phyloP scores from a whole-genome alignment of 1,284 basidiomycete genomes.

The Ustilago shanxiensis region DNA sequence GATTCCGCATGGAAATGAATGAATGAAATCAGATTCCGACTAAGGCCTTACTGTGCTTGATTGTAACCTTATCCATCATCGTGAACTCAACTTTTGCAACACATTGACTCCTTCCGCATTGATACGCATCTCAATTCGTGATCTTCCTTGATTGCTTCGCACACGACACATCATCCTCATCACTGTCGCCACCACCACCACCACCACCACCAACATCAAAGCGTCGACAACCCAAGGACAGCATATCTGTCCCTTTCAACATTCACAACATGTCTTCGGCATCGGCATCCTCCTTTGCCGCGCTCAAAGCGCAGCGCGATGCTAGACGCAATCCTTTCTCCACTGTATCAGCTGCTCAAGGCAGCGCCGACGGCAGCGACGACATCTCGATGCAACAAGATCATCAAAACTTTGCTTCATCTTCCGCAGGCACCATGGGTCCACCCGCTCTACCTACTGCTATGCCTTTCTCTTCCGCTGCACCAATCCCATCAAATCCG shows the following conservation, averaged over 20 bases:
- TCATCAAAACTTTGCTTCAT: neutral
- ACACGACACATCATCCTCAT: neutral
- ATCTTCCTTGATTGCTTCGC: neutral
- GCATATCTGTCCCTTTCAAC: neutral
- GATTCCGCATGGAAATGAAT: constrained; percentile 2
- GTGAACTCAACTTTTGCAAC: too few relatives aligned
- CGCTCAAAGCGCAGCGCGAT: constrained; percentile 47
- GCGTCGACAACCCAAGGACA: too few relatives aligned
- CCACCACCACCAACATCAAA: too few relatives aligned
- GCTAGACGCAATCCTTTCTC: constrained; percentile 34
- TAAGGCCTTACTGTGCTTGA: neutral
- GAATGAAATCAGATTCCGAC: neutral
- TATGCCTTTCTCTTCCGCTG: neutral
- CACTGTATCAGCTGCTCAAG: neutral
- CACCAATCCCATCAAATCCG: constrained; percentile 17
- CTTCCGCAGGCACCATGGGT: constrained; percentile 6
- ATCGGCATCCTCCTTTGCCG: constrained; percentile 38
- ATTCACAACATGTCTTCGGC: constrained; percentile 17
- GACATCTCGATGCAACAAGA: neutral
- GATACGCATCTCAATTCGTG: neutral
- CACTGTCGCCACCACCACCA: neutral
- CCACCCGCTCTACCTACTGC: constrained; percentile 14
- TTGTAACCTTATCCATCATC: neutral
- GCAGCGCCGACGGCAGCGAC: neutral
- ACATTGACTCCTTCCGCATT: neutral